Percentiles rank a stretch among this genome's conserved stretches.
Evolutionary conservation across 192 early-diverging fungal genomes (phyloP).

Genomic region (Backusella mclennaniae): DNA sequence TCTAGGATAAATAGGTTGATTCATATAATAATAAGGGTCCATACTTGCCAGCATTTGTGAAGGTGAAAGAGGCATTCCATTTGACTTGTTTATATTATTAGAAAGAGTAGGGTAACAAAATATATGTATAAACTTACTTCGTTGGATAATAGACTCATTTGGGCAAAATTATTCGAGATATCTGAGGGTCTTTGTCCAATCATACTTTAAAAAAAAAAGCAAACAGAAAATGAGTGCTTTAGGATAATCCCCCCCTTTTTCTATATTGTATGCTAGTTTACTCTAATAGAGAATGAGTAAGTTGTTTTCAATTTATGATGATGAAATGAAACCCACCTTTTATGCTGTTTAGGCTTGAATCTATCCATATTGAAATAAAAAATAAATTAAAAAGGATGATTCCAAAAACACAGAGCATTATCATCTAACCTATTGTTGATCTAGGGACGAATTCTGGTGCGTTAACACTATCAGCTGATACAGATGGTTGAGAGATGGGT

Average conservation of each 20-base stretch:
- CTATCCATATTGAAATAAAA: neutral
- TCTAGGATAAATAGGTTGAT: constrained; percentile 23
- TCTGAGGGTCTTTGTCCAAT: neutral
- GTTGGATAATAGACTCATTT: constrained; percentile 15
- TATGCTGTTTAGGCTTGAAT: neutral
- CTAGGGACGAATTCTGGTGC: constrained; percentile 64
- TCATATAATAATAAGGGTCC: constrained; percentile 37
- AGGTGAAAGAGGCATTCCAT: constrained; percentile 12
- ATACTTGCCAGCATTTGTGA: constrained; percentile 19
- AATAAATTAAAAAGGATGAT: neutral
- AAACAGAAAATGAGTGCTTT: neutral
- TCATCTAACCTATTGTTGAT: constrained; percentile 19
- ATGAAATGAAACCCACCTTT: neutral
- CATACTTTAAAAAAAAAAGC: neutral
- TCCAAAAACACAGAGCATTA: neutral
- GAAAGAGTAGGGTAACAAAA: neutral
- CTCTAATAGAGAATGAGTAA: neutral
- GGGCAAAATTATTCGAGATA: constrained; percentile 11
- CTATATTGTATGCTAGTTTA: neutral
- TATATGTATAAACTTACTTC: constrained; percentile 11
- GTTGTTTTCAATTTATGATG: neutral
- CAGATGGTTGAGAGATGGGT: constrained; percentile 30
- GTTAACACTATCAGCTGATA: constrained; percentile 49
- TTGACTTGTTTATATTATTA: neutral
- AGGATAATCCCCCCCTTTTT: neutral